phyloP scores from a whole-genome alignment of 1,139 yeast genomes.

The Nakaseomyces nivariensis region DNA sequence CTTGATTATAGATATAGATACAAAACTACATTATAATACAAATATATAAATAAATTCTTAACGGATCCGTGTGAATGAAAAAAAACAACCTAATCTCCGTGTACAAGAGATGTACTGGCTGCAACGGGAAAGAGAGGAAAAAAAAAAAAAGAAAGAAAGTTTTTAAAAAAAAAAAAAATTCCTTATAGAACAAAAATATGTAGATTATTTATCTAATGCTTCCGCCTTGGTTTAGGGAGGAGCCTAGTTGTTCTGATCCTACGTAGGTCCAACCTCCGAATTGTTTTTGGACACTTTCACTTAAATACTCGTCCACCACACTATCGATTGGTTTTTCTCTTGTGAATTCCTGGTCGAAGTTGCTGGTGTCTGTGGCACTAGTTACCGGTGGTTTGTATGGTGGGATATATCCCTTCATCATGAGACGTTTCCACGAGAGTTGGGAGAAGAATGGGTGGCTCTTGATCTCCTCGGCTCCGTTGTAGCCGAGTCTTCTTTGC shows the following conservation, averaged over 20 bases:
- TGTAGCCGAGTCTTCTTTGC: slow-evolving; percentile 55
- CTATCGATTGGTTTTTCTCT: slow-evolving; percentile 89
- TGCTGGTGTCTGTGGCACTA: slow-evolving; percentile 77
- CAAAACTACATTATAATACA: too few species aligned
- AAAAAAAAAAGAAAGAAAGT: neutral
- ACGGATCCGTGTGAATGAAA: neutral
- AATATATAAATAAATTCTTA: neutral
- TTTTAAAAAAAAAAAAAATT: neutral
- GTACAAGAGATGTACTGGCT: neutral
- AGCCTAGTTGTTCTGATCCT: slow-evolving; percentile 39
- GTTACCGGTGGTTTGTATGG: slow-evolving; percentile 94
- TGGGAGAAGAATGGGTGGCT: slow-evolving; percentile 81
- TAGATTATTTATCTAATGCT: slow-evolving; percentile 13
- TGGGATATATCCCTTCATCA: slow-evolving; percentile 81
- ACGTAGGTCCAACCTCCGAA: slow-evolving; percentile 98
- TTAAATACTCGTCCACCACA: slow-evolving; percentile 84
- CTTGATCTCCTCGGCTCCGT: slow-evolving; percentile 82
- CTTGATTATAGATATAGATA: too few species aligned
- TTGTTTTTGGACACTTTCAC: slow-evolving; percentile 86
- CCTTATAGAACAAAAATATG: neutral
- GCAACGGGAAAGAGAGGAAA: neutral
- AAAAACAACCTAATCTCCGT: neutral
- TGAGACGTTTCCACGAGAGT: slow-evolving; percentile 80
- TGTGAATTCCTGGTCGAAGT: slow-evolving; percentile 88
- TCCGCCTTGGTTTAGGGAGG: slow-evolving; percentile 21